These are phyloP conservation scores for Auriscalpium orientale DNA, from an alignment of 768 basidiomycete species.

Conservation along the genomic window DNA sequence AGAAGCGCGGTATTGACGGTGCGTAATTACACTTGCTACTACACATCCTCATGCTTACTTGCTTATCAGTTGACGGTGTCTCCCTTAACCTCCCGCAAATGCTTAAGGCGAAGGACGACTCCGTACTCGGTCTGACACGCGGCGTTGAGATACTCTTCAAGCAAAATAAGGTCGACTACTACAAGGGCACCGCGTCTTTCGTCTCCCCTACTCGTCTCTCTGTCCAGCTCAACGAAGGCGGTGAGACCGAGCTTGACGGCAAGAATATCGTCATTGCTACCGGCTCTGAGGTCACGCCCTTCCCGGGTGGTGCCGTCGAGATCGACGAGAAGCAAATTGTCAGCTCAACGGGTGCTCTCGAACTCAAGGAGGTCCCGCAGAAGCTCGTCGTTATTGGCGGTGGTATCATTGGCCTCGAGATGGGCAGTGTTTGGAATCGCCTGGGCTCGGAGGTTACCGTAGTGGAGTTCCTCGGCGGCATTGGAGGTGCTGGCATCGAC, in stretches of 20 bases:
- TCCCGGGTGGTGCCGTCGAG: constrained; percentile 85
- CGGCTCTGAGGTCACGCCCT: constrained; percentile 92
- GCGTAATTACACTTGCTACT: constrained; percentile 15
- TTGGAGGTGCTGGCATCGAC: constrained; percentile 93
- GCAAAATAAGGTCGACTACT: constrained; percentile 97
- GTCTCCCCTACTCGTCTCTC: constrained; percentile 64
- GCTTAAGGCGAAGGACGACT: constrained; percentile 85
- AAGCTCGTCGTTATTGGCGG: constrained; percentile 98
- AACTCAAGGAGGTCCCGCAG: constrained; percentile 82
- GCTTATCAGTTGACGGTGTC: constrained; percentile 55
- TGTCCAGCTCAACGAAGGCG: constrained; percentile 77
- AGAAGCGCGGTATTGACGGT: constrained; percentile 92
- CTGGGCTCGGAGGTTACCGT: constrained; percentile 94
- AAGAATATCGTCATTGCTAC: constrained; percentile 97
- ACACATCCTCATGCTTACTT: not conserved
- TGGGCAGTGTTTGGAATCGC: constrained; percentile 97
- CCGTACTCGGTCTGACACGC: constrained; percentile 81
- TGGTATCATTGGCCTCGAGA: constrained; percentile 95
- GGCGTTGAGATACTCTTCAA: constrained; percentile 92
- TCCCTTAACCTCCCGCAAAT: constrained; percentile 84
- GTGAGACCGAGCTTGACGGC: constrained; percentile 75
- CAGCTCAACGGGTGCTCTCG: constrained; percentile 87
- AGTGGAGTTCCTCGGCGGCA: constrained; percentile 88
- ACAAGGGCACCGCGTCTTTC: constrained; percentile 92
- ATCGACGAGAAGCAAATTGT: constrained; percentile 98